phyloP scores from a whole-genome alignment of 1,284 basidiomycete genomes.

The Lentinus polychrous region DNA sequence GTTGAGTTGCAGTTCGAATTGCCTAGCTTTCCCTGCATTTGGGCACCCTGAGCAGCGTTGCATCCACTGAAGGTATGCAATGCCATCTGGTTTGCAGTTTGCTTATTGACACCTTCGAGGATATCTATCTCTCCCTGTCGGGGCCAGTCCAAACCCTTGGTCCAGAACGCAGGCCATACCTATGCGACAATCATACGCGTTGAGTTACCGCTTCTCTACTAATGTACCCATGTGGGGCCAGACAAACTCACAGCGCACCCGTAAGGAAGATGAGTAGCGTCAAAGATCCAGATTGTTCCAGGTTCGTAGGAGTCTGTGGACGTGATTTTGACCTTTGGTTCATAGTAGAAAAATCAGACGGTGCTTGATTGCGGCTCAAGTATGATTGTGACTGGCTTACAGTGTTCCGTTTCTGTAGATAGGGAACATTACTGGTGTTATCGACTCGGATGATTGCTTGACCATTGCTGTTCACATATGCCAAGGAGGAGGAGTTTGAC shows the following conservation, averaged over 20 bases:
- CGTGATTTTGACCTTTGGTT: constrained; percentile 11
- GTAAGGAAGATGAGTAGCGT: constrained; percentile 14
- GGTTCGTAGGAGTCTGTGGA: constrained; percentile 12
- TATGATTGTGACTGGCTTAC: constrained; percentile 38
- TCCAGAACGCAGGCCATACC: constrained; percentile 35
- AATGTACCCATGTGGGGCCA: neutral
- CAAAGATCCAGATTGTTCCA: constrained; percentile 14
- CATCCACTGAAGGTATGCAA: constrained; percentile 34
- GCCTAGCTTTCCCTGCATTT: constrained; percentile 27
- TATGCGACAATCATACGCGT: neutral
- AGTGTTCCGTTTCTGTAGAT: constrained; percentile 62
- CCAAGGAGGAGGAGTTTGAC: constrained; percentile 40
- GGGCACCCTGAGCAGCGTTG: constrained; percentile 19
- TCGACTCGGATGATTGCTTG: constrained; percentile 71
- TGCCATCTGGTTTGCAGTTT: constrained; percentile 35
- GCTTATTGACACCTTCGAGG: constrained; percentile 33
- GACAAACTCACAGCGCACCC: constrained; percentile 15
- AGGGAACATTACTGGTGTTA: constrained; percentile 50
- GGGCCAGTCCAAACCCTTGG: constrained; percentile 42
- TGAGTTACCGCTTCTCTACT: neutral
- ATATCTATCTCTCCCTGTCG: constrained; percentile 47
- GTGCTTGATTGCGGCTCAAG: too few species aligned
- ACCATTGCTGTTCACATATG: constrained; percentile 45
- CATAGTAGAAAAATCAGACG: too few species aligned
- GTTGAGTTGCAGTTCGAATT: constrained; percentile 31